Evolutionary conservation across 2,329 filamentous ascomycete species (phyloP).

Genomic region (Monosporascus sp.): DNA sequence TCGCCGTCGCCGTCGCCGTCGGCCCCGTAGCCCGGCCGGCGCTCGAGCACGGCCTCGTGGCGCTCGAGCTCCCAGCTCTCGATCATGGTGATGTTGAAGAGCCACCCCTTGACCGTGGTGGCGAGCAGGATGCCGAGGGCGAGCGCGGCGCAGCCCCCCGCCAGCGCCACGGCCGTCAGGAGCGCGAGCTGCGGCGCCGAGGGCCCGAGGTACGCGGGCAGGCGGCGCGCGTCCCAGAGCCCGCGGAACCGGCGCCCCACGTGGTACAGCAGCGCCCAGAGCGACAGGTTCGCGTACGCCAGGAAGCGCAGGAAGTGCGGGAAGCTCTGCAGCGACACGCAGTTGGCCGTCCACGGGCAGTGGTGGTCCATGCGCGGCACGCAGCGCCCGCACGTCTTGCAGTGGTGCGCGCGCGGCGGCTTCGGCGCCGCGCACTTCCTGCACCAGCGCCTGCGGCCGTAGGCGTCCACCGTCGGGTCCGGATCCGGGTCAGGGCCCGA

Average conservation of each 20-base stretch:
- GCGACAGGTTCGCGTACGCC: slow-evolving; percentile 59
- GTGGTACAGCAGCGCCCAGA: slow-evolving; percentile 57
- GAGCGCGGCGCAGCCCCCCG: slow-evolving; percentile 55
- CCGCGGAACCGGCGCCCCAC: slow-evolving; percentile 53
- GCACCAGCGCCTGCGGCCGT: slow-evolving; percentile 54
- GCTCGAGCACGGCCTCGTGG: slow-evolving; percentile 51
- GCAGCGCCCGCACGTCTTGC: slow-evolving; percentile 68
- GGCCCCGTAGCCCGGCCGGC: slow-evolving; percentile 35
- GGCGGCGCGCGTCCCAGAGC: slow-evolving; percentile 60
- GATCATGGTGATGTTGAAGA: slow-evolving; percentile 72
- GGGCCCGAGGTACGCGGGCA: slow-evolving; percentile 73
- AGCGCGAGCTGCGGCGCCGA: slow-evolving; percentile 52
- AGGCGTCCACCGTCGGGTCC: neutral
- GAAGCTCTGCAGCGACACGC: slow-evolving; percentile 75
- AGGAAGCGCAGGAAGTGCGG: slow-evolving; percentile 81
- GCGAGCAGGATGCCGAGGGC: slow-evolving; percentile 60
- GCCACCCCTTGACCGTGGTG: slow-evolving; percentile 56
- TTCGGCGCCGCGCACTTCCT: slow-evolving; percentile 70
- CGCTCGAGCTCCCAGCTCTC: slow-evolving; percentile 71
- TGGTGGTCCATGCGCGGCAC: slow-evolving; percentile 83
- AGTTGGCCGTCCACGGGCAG: slow-evolving; percentile 81
- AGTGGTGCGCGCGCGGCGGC: slow-evolving; percentile 76
- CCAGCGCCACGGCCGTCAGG: slow-evolving; percentile 55
- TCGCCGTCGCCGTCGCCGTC: slow-evolving; percentile 28
- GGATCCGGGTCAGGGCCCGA: neutral